phyloP scores from a whole-genome alignment of 2,329 filamentous ascomycete species.

The Fusarium sulawesiense region DNA sequence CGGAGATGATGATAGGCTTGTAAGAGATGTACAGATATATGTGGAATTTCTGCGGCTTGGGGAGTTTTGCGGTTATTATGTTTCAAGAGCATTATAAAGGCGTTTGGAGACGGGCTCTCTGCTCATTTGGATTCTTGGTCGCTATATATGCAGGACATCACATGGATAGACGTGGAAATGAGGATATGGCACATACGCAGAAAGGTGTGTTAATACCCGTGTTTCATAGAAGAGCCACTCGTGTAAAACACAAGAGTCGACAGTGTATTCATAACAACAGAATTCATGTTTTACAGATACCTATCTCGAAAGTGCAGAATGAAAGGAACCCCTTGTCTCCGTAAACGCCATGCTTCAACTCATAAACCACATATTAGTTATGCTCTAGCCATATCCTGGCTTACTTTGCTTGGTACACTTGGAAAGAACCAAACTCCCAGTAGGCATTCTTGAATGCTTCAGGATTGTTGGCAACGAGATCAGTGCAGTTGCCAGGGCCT shows the following conservation, averaged over 20 bases:
- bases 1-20: conserved; percentile 8
- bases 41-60: conserved; percentile 31
- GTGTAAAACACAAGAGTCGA: conserved; percentile 27
- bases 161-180: conserved; percentile 21
- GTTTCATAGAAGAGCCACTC: conserved; percentile 32
- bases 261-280: conserved; percentile 17
- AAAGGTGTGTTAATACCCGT: conserved; percentile 37
- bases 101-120: conserved; percentile 48
- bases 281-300: conserved; percentile 7
- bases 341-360: conserved; percentile 42
- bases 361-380: background rate
- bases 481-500: conserved; percentile 67
- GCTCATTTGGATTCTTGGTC: conserved; percentile 44
- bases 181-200: conserved; percentile 33
- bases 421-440: conserved; percentile 73
- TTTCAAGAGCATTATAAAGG: conserved; percentile 50
- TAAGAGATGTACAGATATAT: conserved; percentile 36
- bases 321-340: background rate
- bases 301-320: conserved; percentile 2
- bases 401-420: conserved; percentile 61
- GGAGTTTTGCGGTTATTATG: conserved; percentile 46
- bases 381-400: background rate
- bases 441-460: conserved; percentile 68
- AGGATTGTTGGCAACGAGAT: conserved; percentile 68
- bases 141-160: conserved; percentile 4